Evolutionary conservation across 805 yeast genomes (phyloP).

Genomic region (Candida vartiovaarae): DNA sequence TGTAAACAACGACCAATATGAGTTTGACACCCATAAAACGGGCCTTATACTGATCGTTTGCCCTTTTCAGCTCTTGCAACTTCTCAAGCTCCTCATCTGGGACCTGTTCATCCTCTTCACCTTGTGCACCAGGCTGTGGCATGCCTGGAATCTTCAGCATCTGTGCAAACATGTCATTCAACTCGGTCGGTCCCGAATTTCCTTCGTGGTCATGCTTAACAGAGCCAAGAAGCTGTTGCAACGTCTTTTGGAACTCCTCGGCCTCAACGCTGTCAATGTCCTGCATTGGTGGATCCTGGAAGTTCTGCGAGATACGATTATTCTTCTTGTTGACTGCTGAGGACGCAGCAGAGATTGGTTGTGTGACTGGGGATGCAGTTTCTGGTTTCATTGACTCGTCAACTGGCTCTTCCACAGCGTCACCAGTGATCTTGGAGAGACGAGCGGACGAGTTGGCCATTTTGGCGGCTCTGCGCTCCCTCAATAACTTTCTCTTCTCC

Average conservation of each 20-base stretch:
- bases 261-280: conserved; percentile 7
- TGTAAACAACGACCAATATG: conserved; percentile 1
- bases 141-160: conserved; percentile 1
- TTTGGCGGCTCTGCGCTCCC: conserved; percentile 24
- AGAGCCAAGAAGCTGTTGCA: conserved; percentile 13
- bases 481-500: conserved; percentile 20
- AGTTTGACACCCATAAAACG: conserved; percentile 14
- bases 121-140: neutral
- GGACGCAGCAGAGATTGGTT: neutral
- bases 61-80: conserved; percentile 7
- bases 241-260: conserved; percentile 17
- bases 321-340: neutral
- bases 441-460: conserved; percentile 17
- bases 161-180: conserved; percentile 4
- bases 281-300: conserved; percentile 12
- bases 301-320: conserved; percentile 17
- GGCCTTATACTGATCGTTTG: conserved; percentile 20
- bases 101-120: neutral
- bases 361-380: too few relatives aligned
- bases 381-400: neutral
- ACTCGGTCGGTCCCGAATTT: neutral
- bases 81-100: conserved; percentile 4
- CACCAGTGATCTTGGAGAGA: conserved; percentile 22
- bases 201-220: conserved; percentile 4
- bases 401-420: conserved; percentile 3